These are phyloP conservation scores for Fusarium denticulatum DNA, from an alignment of 2,329 filamentous ascomycete species.

Conservation along the genomic window DNA sequence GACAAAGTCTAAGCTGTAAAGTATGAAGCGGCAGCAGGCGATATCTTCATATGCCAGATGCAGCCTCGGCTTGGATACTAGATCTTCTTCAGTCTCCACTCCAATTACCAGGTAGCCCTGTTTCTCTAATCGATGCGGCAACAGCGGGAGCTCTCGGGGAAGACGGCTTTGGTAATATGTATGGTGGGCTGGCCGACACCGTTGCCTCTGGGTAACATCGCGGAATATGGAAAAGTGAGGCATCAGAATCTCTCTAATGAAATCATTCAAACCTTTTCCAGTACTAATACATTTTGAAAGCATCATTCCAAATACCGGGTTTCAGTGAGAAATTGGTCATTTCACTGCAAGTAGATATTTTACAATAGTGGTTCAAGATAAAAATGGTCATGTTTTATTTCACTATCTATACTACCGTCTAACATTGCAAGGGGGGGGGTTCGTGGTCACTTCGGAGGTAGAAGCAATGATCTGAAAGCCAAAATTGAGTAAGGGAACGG, in stretches of 20 bases:
- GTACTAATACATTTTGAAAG: not conserved
- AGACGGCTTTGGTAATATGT: slow-evolving; percentile 10
- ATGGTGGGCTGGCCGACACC: slow-evolving; percentile 1
- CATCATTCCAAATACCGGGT: not conserved
- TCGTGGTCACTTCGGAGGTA: not conserved
- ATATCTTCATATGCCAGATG: slow-evolving; percentile 40
- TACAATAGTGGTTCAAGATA: not conserved
- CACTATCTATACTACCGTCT: not conserved
- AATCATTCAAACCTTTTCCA: not conserved
- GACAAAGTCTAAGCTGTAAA: slow-evolving; percentile 62
- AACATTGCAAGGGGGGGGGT: not conserved
- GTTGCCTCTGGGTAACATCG: slow-evolving; percentile 4
- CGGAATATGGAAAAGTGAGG: not conserved
- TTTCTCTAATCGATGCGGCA: slow-evolving; percentile 1
- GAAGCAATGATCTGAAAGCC: not conserved
- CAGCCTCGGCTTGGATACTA: slow-evolving; percentile 38
- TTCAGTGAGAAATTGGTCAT: not conserved
- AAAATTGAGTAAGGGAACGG: not conserved
- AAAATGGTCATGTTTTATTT: not conserved
- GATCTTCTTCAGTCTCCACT: slow-evolving; percentile 10
- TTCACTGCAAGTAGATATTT: not conserved
- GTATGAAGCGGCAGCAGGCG: slow-evolving; percentile 36
- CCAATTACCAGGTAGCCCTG: slow-evolving; percentile 5
- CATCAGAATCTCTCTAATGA: not conserved
- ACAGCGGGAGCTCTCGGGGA: slow-evolving; percentile 22